Evolutionary conservation across 345 rosid genomes (phyloP).

Genomic region (Pseudoturritis turrita): DNA sequence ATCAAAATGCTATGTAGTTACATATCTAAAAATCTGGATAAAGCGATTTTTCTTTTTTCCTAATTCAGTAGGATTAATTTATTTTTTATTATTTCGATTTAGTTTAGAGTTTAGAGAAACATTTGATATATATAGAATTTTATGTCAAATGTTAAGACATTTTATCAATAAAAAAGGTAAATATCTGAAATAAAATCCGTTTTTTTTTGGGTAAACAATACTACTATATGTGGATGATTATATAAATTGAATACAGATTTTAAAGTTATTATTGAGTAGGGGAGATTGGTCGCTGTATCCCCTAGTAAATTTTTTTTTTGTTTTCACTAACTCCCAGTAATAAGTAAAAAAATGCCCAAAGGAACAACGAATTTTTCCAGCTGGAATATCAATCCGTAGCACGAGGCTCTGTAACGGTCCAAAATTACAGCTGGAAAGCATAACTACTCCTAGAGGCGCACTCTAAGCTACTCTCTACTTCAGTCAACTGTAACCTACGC

Average conservation of each 20-base stretch:
- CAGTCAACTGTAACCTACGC: slow-evolving; percentile 31
- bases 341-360: not conserved
- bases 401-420: slow-evolving; percentile 50
- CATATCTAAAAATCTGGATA: not conserved
- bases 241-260: no score
- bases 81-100: no score
- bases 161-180: not conserved
- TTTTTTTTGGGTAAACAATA: not conserved
- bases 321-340: not conserved
- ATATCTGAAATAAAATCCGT: not conserved
- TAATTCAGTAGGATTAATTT: not conserved
- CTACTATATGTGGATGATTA: not conserved
- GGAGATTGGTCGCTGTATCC: not conserved
- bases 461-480: slow-evolving; percentile 15
- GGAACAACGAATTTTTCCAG: slow-evolving; percentile 36
- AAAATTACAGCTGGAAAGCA: slow-evolving; percentile 69
- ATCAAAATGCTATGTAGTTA: no score
- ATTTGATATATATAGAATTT: not conserved
- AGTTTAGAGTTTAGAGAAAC: not conserved
- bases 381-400: slow-evolving; percentile 37
- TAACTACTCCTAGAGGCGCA: slow-evolving; percentile 24
- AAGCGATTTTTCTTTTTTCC: not conserved
- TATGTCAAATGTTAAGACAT: not conserved
- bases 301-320: not conserved
- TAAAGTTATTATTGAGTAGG: not conserved